phyloP scores from a whole-genome alignment of 176 grass and related monocot genomes.

The Triticum monococcum region DNA sequence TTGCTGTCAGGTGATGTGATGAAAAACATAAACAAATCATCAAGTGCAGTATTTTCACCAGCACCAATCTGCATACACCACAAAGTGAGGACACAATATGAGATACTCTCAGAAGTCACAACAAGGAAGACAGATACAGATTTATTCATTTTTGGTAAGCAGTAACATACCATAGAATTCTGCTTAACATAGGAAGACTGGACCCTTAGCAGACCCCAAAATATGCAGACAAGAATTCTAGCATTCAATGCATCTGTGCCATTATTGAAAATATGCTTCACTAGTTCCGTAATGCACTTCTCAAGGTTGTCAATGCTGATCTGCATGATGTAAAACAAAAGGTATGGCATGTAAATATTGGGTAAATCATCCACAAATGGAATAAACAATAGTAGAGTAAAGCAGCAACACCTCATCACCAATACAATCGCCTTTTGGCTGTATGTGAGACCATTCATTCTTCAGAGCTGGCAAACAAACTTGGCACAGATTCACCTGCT shows the following conservation, averaged over 20 bases:
- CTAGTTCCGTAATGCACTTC: conserved; percentile 54
- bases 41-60: conserved; percentile 35
- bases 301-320: conserved; percentile 58
- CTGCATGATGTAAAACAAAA: conserved; percentile 34
- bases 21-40: conserved; percentile 83
- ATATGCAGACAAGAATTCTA: conserved; percentile 72
- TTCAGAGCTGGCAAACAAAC: conserved; percentile 69
- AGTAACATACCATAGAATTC: conserved; percentile 52
- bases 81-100: conserved; percentile 20
- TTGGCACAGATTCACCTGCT: conserved; percentile 55
- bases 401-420: conserved; percentile 55
- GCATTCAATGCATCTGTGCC: conserved; percentile 65
- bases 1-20: conserved; percentile 53
- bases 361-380: neutral
- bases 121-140: conserved; percentile 1
- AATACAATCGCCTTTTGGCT: conserved; percentile 26
- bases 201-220: conserved; percentile 73
- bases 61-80: conserved; percentile 45
- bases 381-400: conserved; percentile 31
- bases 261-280: conserved; percentile 59
- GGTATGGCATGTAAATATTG: neutral
- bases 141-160: conserved; percentile 24
- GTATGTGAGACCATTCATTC: conserved; percentile 61
- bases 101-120: conserved; percentile 16
- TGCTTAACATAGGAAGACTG: conserved; percentile 43